Evolutionary conservation across 129 eudicot species (phyloP), one percentile per base, ranked within the genome.

Genomic region (Tagetes erecta): DNA sequence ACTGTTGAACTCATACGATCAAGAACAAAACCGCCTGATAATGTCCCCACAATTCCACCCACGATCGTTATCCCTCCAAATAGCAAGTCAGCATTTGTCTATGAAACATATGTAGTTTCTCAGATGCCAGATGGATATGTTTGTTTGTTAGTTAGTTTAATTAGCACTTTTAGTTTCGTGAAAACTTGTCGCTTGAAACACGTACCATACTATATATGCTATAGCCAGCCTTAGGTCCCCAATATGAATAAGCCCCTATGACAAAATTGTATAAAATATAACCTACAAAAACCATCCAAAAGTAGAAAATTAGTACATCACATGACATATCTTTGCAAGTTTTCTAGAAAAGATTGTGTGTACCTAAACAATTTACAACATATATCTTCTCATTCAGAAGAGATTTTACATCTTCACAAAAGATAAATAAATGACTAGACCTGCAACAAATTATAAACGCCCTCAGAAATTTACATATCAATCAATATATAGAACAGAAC

Each of bases 141-240:
- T 20, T 20, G 27, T 41, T 52, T 49, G n/a, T 10, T 59, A 33
- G 3, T 10, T 46, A 31, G 20, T 31, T 44, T 67, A 40, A 8
- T 40, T 7, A 56, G 30, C 27, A 6, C 4, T 74, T 81, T 37
- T 55, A 77, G 51, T 75, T 75, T 50, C 42, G 38, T 65, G 33
- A 6, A 44, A 44, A 44, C 49, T 9, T 49, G 2, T 63, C 55
- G 35, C 62, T 64, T 62, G 68, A 3, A 52, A 64, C 67, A 73
- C 70, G 20, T 52, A 92, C 98, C 98, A 92, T 89, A 49, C 79
- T 80, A 78, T 92, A 92, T 77, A 92, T 92, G 72, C 82, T 84
- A 80, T 87, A 85, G 44, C 98, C 98, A 58, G 98, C 98, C 80
- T 89, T 92, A 8, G 98, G 98, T 62, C 98, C 98, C 98, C 98